Evolutionary conservation across 1,139 yeast genomes (phyloP).

Genomic region (Yamadazyma aaseri): DNA sequence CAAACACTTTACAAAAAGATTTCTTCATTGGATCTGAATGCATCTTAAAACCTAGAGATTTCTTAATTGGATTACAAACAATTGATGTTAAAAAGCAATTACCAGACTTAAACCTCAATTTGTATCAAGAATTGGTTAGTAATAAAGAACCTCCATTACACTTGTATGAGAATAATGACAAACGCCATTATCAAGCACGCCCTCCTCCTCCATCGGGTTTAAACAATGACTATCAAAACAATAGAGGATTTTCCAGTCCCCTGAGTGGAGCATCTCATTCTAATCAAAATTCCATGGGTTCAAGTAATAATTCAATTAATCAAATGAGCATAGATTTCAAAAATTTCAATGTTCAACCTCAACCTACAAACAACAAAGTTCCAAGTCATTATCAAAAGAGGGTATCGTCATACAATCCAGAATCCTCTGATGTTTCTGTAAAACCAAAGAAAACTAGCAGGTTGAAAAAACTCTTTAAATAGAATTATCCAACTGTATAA

Average conservation of each 20-base stretch:
- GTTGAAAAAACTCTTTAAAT: constrained; percentile 39
- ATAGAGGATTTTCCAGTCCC: background rate
- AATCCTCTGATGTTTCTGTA: constrained; percentile 11
- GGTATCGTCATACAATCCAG: constrained; percentile 15
- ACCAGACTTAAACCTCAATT: constrained; percentile 34
- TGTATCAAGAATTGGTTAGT: constrained; percentile 24
- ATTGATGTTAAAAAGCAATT: constrained; percentile 35
- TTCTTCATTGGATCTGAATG: constrained; percentile 84
- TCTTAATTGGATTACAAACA: constrained; percentile 45
- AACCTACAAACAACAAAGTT: constrained; percentile 12
- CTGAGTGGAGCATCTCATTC: constrained; percentile 4
- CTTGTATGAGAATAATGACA: constrained; percentile 29
- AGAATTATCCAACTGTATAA: too few relatives aligned
- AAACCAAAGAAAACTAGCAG: constrained; percentile 37
- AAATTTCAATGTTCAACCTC: constrained; percentile 15
- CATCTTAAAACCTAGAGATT: constrained; percentile 62
- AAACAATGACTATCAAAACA: background rate
- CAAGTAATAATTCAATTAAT: constrained; percentile 6
- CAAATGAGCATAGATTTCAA: constrained; percentile 17
- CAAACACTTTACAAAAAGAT: constrained; percentile 63
- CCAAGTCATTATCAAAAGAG: constrained; percentile 35
- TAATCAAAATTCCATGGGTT: constrained; percentile 2
- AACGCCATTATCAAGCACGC: constrained; percentile 12
- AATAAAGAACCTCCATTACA: constrained; percentile 34
- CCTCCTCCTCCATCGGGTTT: constrained; percentile 1